Evolutionary conservation across 2,329 filamentous ascomycete species (phyloP), one percentile per base, ranked within the genome.

Genomic region (Arthrobotrys entomopaga): DNA sequence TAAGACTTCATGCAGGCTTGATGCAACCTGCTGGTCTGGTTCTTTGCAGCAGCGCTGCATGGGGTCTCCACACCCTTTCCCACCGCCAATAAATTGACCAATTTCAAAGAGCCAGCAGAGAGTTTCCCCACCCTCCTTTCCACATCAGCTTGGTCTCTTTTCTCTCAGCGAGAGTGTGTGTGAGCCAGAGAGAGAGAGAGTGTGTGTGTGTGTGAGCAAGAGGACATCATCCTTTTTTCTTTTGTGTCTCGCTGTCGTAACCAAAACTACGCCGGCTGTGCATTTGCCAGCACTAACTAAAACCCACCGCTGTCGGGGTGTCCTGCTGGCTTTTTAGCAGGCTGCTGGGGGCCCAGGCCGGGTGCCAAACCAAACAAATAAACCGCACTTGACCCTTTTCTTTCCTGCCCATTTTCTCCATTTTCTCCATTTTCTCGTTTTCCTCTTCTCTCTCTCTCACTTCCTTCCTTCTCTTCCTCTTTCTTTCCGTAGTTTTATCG

Each of bases 401-500:
- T 73, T 70, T 76, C 75, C 73, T 70, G 65, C 69, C 64, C 54
- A 75, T 71, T 57, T 73, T 48, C 63, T 43, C 73, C 73, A n/a
- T n/a, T n/a, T n/a, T n/a, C n/a, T n/a, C n/a, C n/a, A n/a, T n/a
- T n/a, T n/a, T n/a, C n/a, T n/a, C n/a, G n/a, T n/a, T 63, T 60
- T 70, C 76, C 75, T 65, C 75, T 63, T 46, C 61, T 76, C 65
- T 77, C 73, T 1, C 29, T 34, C 26, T 3, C 26, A 29, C 26
- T 29, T 29, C 26, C 26, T 34, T 34, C 29, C 5, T 34, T 10
- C 6, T 34, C 29, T 34, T 34, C 29, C 29, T 34, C 29, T 34
- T 34, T 34, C 5, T 34, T 70, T 70, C 77, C 77, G 76, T 77
- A 77, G 71, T 78, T 76, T 75, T 77, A 65, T 75, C 76, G 69